phyloP scores from a whole-genome alignment of 345 rosid genomes.

The Salix udensis region DNA sequence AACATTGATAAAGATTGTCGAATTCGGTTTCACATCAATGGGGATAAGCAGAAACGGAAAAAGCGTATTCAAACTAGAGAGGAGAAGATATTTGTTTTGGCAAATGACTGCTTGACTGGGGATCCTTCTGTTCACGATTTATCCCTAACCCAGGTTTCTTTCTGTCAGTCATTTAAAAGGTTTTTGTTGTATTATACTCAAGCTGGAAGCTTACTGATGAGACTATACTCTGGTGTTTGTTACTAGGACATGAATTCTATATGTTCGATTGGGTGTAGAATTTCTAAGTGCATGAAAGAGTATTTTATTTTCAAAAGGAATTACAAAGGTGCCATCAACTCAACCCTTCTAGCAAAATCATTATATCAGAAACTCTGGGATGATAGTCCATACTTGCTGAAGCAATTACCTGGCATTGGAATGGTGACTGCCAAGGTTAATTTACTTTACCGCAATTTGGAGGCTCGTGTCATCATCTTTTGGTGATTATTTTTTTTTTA shows the following conservation, averaged over 20 bases:
- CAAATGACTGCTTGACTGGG: slow-evolving; percentile 94
- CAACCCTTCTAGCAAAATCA: slow-evolving; percentile 76
- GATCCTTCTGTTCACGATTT: slow-evolving; percentile 86
- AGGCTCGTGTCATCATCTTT: too few species aligned
- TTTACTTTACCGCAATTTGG: not conserved
- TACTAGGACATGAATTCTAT: slow-evolving; percentile 78
- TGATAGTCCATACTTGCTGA: slow-evolving; percentile 86
- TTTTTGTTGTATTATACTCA: slow-evolving; percentile 7
- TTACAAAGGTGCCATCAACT: slow-evolving; percentile 70
- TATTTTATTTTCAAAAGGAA: slow-evolving; percentile 77
- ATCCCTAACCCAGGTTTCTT: slow-evolving; percentile 80
- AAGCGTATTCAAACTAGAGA: slow-evolving; percentile 87
- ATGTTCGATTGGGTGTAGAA: slow-evolving; percentile 76
- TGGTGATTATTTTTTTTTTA: too few species aligned
- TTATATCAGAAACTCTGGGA: slow-evolving; percentile 96
- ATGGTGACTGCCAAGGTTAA: slow-evolving; percentile 97
- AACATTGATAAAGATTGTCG: slow-evolving; percentile 75
- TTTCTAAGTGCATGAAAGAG: slow-evolving; percentile 94
- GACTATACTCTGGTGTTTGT: slow-evolving; percentile 23
- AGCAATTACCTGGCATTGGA: slow-evolving; percentile 90
- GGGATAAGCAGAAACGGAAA: slow-evolving; percentile 80
- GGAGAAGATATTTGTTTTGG: slow-evolving; percentile 86
- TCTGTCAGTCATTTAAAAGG: not conserved
- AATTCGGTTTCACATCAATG: slow-evolving; percentile 79
- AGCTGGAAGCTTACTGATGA: slow-evolving; percentile 19